These are phyloP conservation scores for Thelonectria rubi DNA, from an alignment of 2,329 filamentous ascomycete genomes.

Conservation along the genomic window DNA sequence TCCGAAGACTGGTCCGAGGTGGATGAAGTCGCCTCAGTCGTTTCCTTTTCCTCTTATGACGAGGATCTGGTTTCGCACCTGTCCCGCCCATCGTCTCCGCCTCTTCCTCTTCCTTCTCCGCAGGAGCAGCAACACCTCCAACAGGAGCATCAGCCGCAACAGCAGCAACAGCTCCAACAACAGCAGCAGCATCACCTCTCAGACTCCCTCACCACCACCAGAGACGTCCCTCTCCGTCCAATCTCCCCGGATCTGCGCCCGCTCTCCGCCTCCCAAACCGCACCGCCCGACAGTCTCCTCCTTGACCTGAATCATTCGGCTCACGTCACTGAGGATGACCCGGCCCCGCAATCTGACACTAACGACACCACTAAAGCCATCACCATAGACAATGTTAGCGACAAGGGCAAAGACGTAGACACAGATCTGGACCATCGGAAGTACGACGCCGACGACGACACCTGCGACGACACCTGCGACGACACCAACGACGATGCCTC, in stretches of 20 bases:
- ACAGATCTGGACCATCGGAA: no score
- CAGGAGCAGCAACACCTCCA: background rate
- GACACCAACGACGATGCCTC: background rate
- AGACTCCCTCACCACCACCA: no score
- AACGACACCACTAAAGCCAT: background rate
- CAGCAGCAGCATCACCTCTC: no score
- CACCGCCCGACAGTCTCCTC: background rate
- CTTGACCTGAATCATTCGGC: background rate
- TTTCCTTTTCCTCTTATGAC: constrained; percentile 29
- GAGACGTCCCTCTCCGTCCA: no score
- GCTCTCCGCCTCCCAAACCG: background rate
- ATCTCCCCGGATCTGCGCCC: background rate
- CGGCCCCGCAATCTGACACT: background rate
- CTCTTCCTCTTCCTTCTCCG: background rate
- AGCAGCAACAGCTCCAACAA: no score
- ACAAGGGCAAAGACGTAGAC: no score
- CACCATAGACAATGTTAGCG: no score
- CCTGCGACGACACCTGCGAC: no score
- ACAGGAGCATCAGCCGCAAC: no score
- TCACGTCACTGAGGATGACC: background rate
- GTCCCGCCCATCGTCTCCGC: constrained; percentile 12
- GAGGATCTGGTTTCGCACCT: constrained; percentile 4
- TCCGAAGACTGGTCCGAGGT: constrained; percentile 38
- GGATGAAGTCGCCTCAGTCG: constrained; percentile 29
- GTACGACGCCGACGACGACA: no score